Evolutionary conservation across 164 flowering plant genomes (phyloP).

Genomic region (Magnolia officinalis): DNA sequence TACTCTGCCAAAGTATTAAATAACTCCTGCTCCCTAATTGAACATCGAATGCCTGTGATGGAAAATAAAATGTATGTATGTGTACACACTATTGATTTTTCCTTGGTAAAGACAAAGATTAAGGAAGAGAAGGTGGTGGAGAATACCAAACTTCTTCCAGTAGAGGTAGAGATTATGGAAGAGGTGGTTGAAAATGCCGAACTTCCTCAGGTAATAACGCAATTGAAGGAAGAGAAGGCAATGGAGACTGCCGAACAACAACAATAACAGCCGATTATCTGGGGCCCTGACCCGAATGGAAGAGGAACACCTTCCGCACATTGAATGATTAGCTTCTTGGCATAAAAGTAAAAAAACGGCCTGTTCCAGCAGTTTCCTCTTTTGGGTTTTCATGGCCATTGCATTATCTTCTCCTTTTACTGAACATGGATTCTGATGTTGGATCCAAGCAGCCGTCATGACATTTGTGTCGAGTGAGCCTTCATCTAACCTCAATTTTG

Average conservation of each 20-base stretch:
- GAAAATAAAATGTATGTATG: too few relatives aligned
- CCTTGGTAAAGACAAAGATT: neutral
- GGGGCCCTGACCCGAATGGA: neutral
- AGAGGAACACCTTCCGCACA: too few relatives aligned
- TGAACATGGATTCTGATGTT: neutral
- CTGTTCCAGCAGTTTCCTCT: neutral
- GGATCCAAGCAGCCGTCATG: too few relatives aligned
- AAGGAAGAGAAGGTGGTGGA: constrained; percentile 13
- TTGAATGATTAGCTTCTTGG: neutral
- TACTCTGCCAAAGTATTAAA: too few relatives aligned
- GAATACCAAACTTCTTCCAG: neutral
- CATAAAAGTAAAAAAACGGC: neutral
- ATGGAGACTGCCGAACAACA: neutral
- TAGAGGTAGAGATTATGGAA: neutral
- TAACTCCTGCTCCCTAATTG: too few relatives aligned
- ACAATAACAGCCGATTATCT: neutral
- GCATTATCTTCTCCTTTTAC: neutral
- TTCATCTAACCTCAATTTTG: neutral
- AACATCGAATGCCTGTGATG: too few relatives aligned
- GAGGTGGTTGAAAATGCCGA: constrained; percentile 7
- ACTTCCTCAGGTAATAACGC: neutral
- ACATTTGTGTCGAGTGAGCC: too few relatives aligned
- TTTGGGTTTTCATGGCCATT: too few relatives aligned
- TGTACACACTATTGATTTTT: too few relatives aligned
- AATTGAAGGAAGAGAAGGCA: neutral